phyloP scores from a whole-genome alignment of 306 rosid genomes.

The Casuarina glauca region DNA sequence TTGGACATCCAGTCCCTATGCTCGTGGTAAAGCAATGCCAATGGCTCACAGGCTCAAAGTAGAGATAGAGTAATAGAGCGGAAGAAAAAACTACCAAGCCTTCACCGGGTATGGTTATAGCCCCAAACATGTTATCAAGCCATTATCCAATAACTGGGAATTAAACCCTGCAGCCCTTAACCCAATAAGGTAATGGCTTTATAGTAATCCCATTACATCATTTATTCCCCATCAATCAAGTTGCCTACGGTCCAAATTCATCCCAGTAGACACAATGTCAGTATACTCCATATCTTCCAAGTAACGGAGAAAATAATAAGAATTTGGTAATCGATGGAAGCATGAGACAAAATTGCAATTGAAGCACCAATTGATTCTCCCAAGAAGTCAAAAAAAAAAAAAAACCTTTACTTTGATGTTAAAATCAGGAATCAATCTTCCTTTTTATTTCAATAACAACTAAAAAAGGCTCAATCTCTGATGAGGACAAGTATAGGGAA shows the following conservation, averaged over 20 bases:
- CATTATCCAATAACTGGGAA: neutral
- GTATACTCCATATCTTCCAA: neutral
- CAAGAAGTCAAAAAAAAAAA: neutral
- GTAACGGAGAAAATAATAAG: neutral
- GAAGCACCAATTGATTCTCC: neutral
- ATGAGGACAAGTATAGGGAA: neutral
- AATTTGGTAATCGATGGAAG: neutral
- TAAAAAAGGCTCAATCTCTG: neutral
- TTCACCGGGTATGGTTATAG: too few relatives aligned
- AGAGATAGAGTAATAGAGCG: neutral
- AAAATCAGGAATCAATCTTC: neutral
- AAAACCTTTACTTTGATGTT: neutral
- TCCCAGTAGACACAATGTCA: neutral
- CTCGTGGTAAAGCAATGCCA: neutral
- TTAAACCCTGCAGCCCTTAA: neutral
- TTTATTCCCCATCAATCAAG: neutral
- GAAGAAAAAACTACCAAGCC: neutral
- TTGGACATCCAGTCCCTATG: neutral
- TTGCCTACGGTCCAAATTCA: conserved; percentile 1
- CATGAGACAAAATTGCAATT: neutral
- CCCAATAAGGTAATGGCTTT: too few relatives aligned
- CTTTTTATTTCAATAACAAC: neutral
- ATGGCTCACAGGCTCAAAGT: neutral
- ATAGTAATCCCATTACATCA: neutral
- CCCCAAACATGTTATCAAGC: neutral